phyloP scores from a whole-genome alignment of 257 asterid genomes.

The Fraxinus americana region DNA sequence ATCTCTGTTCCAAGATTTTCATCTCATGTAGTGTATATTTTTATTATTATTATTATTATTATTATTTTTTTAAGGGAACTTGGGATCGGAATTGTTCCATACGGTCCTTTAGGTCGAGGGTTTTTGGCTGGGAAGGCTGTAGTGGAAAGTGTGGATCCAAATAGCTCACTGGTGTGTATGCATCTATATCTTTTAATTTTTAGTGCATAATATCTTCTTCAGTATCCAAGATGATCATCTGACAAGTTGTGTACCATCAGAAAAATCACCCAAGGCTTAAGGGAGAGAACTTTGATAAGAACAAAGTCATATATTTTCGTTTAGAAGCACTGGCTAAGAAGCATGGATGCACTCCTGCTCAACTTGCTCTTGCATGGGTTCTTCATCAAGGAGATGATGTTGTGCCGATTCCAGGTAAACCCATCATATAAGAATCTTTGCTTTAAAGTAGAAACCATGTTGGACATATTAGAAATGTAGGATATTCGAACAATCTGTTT shows the following conservation, averaged over 20 bases:
- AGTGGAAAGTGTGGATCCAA: constrained; percentile 36
- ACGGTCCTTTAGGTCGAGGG: constrained; percentile 62
- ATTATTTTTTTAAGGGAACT: constrained; percentile 38
- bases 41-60: neutral
- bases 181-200: neutral
- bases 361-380: constrained; percentile 70
- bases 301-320: constrained; percentile 50
- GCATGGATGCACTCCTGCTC: constrained; percentile 57
- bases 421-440: neutral
- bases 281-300: constrained; percentile 65
- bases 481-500: too few relatives aligned
- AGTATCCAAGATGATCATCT: neutral
- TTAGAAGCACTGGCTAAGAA: constrained; percentile 48
- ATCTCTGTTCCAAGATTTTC: neutral
- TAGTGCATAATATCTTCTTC: neutral
- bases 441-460: too few relatives aligned
- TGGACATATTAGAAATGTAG: too few relatives aligned
- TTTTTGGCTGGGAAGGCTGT: constrained; percentile 55
- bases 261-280: constrained; percentile 51
- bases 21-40: neutral
- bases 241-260: constrained; percentile 31
- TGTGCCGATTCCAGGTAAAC: constrained; percentile 65
- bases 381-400: constrained; percentile 58
- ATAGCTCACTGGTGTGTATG: constrained; percentile 45
- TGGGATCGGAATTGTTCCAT: constrained; percentile 69